Evolutionary conservation across 768 basidiomycete genomes (phyloP), one percentile per base, ranked within the genome.

Genomic region (Mycena crocata): DNA sequence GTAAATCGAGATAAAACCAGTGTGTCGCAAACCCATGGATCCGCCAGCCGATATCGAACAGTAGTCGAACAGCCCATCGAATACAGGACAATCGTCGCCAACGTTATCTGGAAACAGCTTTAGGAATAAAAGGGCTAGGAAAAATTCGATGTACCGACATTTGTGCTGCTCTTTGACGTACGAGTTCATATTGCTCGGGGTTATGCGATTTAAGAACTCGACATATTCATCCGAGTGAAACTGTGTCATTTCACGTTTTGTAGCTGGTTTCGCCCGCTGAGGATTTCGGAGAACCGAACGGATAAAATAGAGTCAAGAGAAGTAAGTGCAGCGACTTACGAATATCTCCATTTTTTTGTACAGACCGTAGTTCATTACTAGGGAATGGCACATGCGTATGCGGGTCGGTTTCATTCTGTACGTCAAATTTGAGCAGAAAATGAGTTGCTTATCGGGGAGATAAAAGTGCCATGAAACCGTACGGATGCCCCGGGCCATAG

Each of bases 341-440:
- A 98, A 99, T 71, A 99, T 99, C 80, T 99, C 98, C 98, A 99
- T 99, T 81, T 96, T 96, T 81, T 98, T 98, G 84, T 99, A 99
- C 21, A 99, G 82, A 23, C 96, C 96, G 78, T 98, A 98, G 81
- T 99, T 99, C 98, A 99, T 99, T 61, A 99, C 98, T 57, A 99
- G 85, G 14, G 96, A 96, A 81, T 99, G 98, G 77, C 96, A 98
- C 98, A 99, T 99, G 72, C 97, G 91, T 84, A 99, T 98, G 37
- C 98, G 88, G 24, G 97, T 98, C 8, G 97, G 97, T 76, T 98
- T 97, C 96, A 98, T 98, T 37, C 94, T 95, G 48, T 15, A 14
- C 39, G 21, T 24, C 35, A 52, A 32, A 65, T 70, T 73, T n/a
- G 71, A 69, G 60, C 17, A 61, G 70, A 48, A 65, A 51, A 39